Conservation (phyloP, 352 stramenopile species). For the Globisporangium middletonii region DNA sequence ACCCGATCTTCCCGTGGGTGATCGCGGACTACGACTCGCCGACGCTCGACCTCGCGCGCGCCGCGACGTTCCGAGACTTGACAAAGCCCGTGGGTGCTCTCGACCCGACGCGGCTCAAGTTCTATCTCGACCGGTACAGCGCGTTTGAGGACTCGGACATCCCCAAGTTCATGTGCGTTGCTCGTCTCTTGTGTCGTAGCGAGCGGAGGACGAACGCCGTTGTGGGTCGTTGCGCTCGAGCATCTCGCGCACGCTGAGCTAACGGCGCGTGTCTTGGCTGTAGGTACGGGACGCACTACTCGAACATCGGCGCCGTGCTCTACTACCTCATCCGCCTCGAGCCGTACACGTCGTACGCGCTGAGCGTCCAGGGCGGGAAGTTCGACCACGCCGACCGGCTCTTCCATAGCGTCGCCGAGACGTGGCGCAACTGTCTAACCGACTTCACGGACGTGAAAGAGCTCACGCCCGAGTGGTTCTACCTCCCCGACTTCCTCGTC, state of each 20-base stretch:
- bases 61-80: constrained; percentile 93
- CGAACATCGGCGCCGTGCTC: constrained; percentile 93
- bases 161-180: constrained; percentile 79
- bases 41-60: constrained; percentile 54
- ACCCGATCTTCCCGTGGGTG: constrained; percentile 95
- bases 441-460: constrained; percentile 93
- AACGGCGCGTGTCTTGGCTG: not conserved
- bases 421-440: constrained; percentile 85
- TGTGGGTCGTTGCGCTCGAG: not conserved
- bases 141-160: constrained; percentile 85
- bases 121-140: constrained; percentile 93
- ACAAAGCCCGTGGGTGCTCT: constrained; percentile 97
- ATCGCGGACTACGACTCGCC: constrained; percentile 83
- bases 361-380: constrained; percentile 94
- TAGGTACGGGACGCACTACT: constrained; percentile 88
- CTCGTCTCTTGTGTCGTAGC: not conserved
- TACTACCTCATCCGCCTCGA: constrained; percentile 99
- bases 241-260: not conserved
- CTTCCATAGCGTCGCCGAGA: constrained; percentile 89
- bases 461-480: constrained; percentile 94
- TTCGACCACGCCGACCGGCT: constrained; percentile 92
- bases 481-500: constrained; percentile 84
- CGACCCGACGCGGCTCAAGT: constrained; percentile 87
- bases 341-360: constrained; percentile 94
- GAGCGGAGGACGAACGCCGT: not conserved